Evolutionary conservation across 192 early-diverging fungal genomes (phyloP), one percentile per base, ranked within the genome.

Genomic region (Dimargaris verticillata): DNA sequence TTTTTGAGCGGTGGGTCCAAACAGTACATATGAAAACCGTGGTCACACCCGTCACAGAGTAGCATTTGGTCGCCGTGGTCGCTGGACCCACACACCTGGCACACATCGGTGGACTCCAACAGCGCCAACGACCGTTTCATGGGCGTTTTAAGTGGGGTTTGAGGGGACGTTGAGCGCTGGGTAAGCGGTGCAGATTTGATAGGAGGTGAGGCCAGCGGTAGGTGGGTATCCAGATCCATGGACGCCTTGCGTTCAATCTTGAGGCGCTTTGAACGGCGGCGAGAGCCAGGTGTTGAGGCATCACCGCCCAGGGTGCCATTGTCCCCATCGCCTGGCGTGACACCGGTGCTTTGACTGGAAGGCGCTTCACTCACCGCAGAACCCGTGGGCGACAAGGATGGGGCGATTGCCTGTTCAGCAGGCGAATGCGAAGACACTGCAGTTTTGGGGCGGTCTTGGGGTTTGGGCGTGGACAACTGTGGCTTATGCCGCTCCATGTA

Each of bases 1-100:
- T 62, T 53, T 4, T 25, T 68, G 33, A 89, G 70, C 18, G 82
- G 78, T 17, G 89, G 89, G 18, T 67, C 70, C 18, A 93, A 70
- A 62, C 93, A 96, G 66, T 75, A 78, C 57, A 84, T 76, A 70
- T 96, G 93, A 67, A 82, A 92, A 5, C 84, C 85, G 28, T 79
- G 68, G 49, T 91, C 86, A 64, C 93, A 96, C 7, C 82, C 82
- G 65, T 96, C 91, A 69, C 93, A 96, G 25, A 89, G 80, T 18
- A 93, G 65, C 68, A 92, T 82, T 54, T 75, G 67, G 12, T 83
- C 84, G 50, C 76, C 77, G 57, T 74, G 63, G 50, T 74, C 77
- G 48, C 71, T 77, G 18, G 63, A 67, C 46, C 63, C 44, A 48
- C 74, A 75, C 44, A 72, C 61, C 58, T 70, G 65, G 61, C 72